Evolutionary conservation across 345 rosid species (phyloP), one percentile per base, ranked within the genome.

Genomic region (Corymbia maculata): DNA sequence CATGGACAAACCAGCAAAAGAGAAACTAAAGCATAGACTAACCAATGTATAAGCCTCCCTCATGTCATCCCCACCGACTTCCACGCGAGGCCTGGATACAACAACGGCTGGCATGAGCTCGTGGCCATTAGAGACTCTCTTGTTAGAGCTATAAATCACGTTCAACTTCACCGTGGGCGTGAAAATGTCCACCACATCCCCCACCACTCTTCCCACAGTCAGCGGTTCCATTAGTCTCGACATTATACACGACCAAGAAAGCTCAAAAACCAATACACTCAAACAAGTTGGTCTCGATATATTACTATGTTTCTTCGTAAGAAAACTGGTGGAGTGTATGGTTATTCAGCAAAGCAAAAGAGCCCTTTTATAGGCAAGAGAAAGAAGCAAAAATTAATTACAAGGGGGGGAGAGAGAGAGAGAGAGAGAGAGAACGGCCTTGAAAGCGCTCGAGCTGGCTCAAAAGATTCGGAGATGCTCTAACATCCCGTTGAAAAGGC

Each of bases 131-230:
- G 93, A 89, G 30, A 97, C 99, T 86, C 92, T 91, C 90, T 93
- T 93, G 92, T 94, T 92, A 80, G 97, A 86, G 90, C 86, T 93
- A 88, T 93, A 97, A 88, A 91, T 95, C 53, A 96, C 93, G 17
- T 51, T 92, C 95, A 97, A 91, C 87, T 87, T 93, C 88, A 94
- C 97, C 82, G 89, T 92, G 36, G 97, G 98, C 8, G 87, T 91
- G 91, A 96, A 97, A 88, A 64, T 55, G 59, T 97, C 98, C 66
- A 94, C 91, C 21, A 96, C 99, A 70, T 97, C 98, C 89, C 98
- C 99, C 51, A 97, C 79, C 19, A 97, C 95, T 89, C 97, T 90
- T 66, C 94, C 98, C 8, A 94, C 92, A 19, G 68, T 32, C 4
- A 97, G 94, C 66, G 99, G 91, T 2, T 97, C 97, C 86, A 91